Evolutionary conservation across 139 green algal genomes (phyloP), one percentile per base, ranked within the genome.

Genomic region (Chlamydomonas sp.): DNA sequence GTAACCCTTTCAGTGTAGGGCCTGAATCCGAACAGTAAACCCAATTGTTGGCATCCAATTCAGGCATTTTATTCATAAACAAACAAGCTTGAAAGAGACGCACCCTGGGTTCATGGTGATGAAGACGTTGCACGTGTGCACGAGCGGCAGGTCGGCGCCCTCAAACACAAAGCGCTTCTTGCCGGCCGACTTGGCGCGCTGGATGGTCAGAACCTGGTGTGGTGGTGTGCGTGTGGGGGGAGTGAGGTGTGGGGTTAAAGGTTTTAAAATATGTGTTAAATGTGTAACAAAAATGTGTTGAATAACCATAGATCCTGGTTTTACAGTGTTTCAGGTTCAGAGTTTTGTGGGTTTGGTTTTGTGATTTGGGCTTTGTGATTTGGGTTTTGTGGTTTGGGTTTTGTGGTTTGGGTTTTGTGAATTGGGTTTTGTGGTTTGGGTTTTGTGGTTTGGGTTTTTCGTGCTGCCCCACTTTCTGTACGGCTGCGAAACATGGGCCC

Each of bases 31-130:
- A n/a, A 50, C 10, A 50, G 10, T n/a, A 50, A 50, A 16, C 10
- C 43, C 10, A 16, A 16, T 10, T 50, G 10, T 50, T 10, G 43
- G 10, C 10, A n/a, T n/a, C 10, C 10, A n/a, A 50, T 10, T n/a
- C 43, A 50, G 43, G 16, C 43, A 50, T 10, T n/a, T 10, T 8
- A n/a, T 24, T 22, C 50, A n/a, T 8, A 62, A n/a, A 62, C 50
- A 28, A 62, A n/a, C 13, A 33, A 33, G 50, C 10, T 31, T 13
- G 50, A 62, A 5, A 24, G 10, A 62, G 10, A n/a, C 85, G 62
- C 86, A 92, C 13, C 87, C 87, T 1, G 87, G 87, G 72, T 92
- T 92, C 87, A 92, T 92, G 49, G 87, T 92, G 76, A 92, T 90
- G 77, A 91, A 92, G 1, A 81, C 85, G 49, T 88, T 90, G 84